Conservation (phyloP, 768 basidiomycete genomes). For the Auricularia auricula-judae region DNA sequence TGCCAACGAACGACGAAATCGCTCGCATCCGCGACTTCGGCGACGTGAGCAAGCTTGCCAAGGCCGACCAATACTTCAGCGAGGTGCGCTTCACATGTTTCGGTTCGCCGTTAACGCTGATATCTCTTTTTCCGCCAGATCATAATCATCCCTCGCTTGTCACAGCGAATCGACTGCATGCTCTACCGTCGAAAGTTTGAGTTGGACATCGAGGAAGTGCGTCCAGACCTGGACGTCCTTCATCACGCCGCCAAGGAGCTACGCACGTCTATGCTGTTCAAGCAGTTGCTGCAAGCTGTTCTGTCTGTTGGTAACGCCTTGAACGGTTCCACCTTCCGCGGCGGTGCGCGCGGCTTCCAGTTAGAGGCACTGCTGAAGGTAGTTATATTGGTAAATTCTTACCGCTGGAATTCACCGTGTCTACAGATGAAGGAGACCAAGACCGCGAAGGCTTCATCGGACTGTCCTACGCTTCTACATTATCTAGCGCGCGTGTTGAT, state of each 20-base stretch:
- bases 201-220: slow-evolving; percentile 70
- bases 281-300: slow-evolving; percentile 57
- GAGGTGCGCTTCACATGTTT: slow-evolving; percentile 33
- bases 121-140: slow-evolving; percentile 34
- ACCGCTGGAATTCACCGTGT: background rate
- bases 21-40: slow-evolving; percentile 57
- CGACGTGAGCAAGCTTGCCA: slow-evolving; percentile 62
- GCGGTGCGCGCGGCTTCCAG: slow-evolving; percentile 76
- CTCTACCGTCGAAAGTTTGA: slow-evolving; percentile 74
- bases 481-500: slow-evolving; percentile 72
- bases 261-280: slow-evolving; percentile 51
- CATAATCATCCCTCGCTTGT: slow-evolving; percentile 62
- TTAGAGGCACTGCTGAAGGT: slow-evolving; percentile 78
- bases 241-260: slow-evolving; percentile 63
- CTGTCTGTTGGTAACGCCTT: slow-evolving; percentile 71
- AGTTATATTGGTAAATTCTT: background rate
- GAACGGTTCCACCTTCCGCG: slow-evolving; percentile 75
- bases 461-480: slow-evolving; percentile 84
- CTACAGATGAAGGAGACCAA: slow-evolving; percentile 72
- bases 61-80: slow-evolving; percentile 74
- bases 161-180: slow-evolving; percentile 71
- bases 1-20: slow-evolving; percentile 78
- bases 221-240: slow-evolving; percentile 68
- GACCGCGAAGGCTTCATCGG: slow-evolving; percentile 51
- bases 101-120: background rate